Percentiles rank a stretch among this genome's conserved stretches.
phyloP scores from a whole-genome alignment of 2,329 filamentous ascomycete genomes.

The Clonostachys byssicola region DNA sequence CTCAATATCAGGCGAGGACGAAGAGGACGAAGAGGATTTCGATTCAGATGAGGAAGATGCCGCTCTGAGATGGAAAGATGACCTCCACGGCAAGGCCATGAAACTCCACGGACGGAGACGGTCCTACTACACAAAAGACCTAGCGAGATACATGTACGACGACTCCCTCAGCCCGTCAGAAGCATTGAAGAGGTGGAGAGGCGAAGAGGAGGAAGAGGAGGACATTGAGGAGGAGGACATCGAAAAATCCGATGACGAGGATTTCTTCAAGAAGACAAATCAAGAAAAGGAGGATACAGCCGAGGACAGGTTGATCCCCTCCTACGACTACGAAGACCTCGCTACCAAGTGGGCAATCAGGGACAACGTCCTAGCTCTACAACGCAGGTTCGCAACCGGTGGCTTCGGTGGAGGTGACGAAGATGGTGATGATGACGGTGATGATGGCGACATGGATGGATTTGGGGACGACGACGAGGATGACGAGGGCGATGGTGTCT shows the following conservation, averaged over 20 bases:
- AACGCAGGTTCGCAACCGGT: conserved; percentile 68
- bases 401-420: conserved; percentile 17
- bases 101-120: conserved; percentile 65
- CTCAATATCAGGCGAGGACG: conserved; percentile 62
- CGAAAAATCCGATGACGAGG: conserved; percentile 53
- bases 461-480: conserved; percentile 49
- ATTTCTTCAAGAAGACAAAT: conserved; percentile 62
- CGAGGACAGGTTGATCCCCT: conserved; percentile 77
- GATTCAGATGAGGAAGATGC: conserved; percentile 66
- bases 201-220: conserved; percentile 51
- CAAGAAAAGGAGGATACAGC: conserved; percentile 65
- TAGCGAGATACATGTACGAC: conserved; percentile 88
- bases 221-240: conserved; percentile 60
- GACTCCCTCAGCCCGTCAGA: conserved; percentile 70
- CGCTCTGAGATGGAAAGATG: conserved; percentile 80
- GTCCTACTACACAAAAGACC: conserved; percentile 74
- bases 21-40: conserved; percentile 39
- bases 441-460: conserved; percentile 44
- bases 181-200: conserved; percentile 76
- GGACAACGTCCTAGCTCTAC: conserved; percentile 71
- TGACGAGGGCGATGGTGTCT: conserved; percentile 48
- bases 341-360: conserved; percentile 81
- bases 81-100: conserved; percentile 72
- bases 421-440: conserved; percentile 40
- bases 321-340: conserved; percentile 75